Conservation (phyloP, 805 yeast genomes). For the Nakazawaea populi region DNA sequence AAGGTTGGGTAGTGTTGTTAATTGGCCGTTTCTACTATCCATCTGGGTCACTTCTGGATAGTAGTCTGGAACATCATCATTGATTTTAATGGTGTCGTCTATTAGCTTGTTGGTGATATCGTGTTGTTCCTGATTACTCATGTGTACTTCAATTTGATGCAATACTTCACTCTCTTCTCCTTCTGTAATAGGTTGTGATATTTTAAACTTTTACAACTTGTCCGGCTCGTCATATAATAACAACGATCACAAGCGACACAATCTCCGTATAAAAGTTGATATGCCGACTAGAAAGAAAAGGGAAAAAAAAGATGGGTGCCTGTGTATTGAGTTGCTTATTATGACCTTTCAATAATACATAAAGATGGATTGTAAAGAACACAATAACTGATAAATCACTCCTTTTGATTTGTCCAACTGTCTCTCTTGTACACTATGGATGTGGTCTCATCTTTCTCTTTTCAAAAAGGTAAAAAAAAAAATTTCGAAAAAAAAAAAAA, state of each 20-base stretch:
- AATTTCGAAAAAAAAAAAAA: too few species aligned
- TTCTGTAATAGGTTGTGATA: not conserved
- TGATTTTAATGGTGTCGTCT: not conserved
- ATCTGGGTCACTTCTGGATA: not conserved
- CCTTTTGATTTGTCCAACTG: too few species aligned
- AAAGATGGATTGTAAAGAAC: too few species aligned
- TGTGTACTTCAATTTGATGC: not conserved
- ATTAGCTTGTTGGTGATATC: not conserved
- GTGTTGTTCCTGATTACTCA: not conserved
- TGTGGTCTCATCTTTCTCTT: not conserved
- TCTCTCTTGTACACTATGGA: too few species aligned
- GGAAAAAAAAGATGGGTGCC: too few species aligned
- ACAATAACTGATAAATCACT: too few species aligned
- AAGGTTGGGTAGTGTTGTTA: conserved; percentile 2
- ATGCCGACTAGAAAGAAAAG: too few species aligned
- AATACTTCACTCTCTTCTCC: not conserved
- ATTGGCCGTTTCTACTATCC: not conserved
- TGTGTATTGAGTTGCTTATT: too few species aligned
- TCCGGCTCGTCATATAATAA: not conserved
- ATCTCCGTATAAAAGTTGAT: too few species aligned
- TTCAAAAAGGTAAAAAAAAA: not conserved
- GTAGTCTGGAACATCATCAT: not conserved
- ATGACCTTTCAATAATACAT: too few species aligned
- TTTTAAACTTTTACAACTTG: not conserved
- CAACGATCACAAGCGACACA: too few species aligned